Evolutionary conservation across 768 basidiomycete species (phyloP).

Genomic region (Fistulinella prunicolor): DNA sequence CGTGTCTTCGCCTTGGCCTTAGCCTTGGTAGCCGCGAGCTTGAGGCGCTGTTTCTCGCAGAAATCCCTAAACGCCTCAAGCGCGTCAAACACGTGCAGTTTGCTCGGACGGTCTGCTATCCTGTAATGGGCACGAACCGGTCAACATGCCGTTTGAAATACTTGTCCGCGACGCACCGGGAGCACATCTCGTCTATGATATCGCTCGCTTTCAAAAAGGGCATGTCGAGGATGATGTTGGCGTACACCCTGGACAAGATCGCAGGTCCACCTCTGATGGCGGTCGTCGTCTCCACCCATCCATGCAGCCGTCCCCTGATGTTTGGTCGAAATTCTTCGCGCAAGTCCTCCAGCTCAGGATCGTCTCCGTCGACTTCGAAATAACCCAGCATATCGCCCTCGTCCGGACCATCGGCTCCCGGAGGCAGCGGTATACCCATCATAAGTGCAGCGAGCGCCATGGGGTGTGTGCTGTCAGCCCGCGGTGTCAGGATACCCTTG

Average conservation of each 20-base stretch:
- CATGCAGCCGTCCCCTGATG: constrained; percentile 54
- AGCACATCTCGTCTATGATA: constrained; percentile 53
- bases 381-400: constrained; percentile 48
- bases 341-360: constrained; percentile 58
- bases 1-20: not conserved
- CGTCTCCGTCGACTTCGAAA: constrained; percentile 49
- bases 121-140: constrained; percentile 29
- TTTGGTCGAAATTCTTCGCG: constrained; percentile 59
- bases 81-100: constrained; percentile 49
- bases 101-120: constrained; percentile 53
- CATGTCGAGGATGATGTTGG: constrained; percentile 49
- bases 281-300: constrained; percentile 47
- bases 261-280: constrained; percentile 38
- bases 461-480: constrained; percentile 39
- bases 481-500: constrained; percentile 43
- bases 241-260: constrained; percentile 41
- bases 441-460: constrained; percentile 66
- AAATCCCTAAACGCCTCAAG: constrained; percentile 48
- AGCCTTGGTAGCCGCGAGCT: not conserved
- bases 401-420: constrained; percentile 37
- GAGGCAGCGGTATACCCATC: constrained; percentile 49
- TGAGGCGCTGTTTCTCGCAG: constrained; percentile 31
- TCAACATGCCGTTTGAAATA: not conserved
- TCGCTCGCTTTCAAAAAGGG: constrained; percentile 53
- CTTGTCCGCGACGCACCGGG: constrained; percentile 36